Conservation (phyloP, 164 flowering plant species). For the Berberis thunbergii region DNA sequence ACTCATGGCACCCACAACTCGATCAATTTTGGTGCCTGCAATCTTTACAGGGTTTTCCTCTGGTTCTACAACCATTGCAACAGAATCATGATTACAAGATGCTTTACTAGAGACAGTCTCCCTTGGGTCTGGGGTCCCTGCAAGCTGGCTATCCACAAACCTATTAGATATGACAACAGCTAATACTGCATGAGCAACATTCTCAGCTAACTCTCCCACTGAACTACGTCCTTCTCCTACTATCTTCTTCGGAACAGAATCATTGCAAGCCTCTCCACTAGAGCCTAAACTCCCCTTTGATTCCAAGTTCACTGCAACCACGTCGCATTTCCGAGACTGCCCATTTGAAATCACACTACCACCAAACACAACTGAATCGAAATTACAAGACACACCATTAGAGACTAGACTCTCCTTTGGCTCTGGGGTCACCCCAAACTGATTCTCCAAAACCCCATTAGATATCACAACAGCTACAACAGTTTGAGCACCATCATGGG, state of each 20-base stretch:
- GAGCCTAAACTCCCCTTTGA: neutral
- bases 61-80: neutral
- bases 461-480: slow-evolving; percentile 21
- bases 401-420: slow-evolving; percentile 4
- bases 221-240: neutral
- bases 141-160: no score
- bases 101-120: no score
- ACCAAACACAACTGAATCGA: neutral
- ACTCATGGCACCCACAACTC: slow-evolving; percentile 3
- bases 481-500: slow-evolving; percentile 4
- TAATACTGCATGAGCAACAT: no score
- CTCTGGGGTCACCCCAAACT: neutral
- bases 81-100: no score
- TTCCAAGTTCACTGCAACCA: slow-evolving; percentile 1
- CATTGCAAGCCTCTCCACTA: neutral
- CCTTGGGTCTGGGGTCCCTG: no score
- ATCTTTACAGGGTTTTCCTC: neutral
- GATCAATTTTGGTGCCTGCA: slow-evolving; percentile 3
- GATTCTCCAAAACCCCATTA: slow-evolving; percentile 9
- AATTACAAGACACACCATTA: neutral
- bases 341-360: no score
- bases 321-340: no score
- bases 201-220: neutral
- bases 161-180: no score
- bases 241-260: neutral